Evolutionary conservation across 805 yeast species (phyloP), one percentile per base, ranked within the genome.

Genomic region (Candida alai): DNA sequence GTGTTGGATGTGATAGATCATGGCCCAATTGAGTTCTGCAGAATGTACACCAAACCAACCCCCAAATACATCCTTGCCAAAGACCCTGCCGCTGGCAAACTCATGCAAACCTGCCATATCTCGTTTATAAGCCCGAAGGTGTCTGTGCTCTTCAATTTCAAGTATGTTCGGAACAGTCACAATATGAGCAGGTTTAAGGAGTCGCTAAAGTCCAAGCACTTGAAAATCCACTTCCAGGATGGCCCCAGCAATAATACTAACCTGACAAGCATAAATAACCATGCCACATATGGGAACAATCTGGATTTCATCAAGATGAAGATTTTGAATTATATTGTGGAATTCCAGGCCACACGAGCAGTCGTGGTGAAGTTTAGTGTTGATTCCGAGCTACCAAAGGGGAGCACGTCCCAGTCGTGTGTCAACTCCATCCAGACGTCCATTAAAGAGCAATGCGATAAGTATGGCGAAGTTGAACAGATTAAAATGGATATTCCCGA

Each of bases 21-120:
- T 49, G 85, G 84, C 3, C 83, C 85, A 1, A 66, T 81, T 22
- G 88, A 81, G 51, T 74, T 73, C 45, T 66, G 77, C 40, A 66
- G 69, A 35, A 50, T 74, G 37, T 52, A 65, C 37, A 47, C 58
- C 12, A 55, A 47, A 24, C 51, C 54, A 10, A 51, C 62, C 6
- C 58, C 60, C 7, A 41, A 54, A 11, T 14, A 23, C 4, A 15
- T 39, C 2, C 32, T 58, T 17, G 48, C 51, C 22, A 50, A 44
- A 14, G 42, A 24, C 23, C 29, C 36, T 35, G 34, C 19, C 22
- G 26, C 25, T 17, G 28, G 45, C 10, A 37, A 34, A 16, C 42
- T 37, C 15, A 25, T 49, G 27, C 54, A 63, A 32, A 43, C 51
- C 14, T 65, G 70, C 38, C 54, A 49, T 37, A 54, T 65, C 20